These are phyloP conservation scores for Botryotinia convoluta DNA, from an alignment of 2,329 filamentous ascomycete species.

Conservation along the genomic window DNA sequence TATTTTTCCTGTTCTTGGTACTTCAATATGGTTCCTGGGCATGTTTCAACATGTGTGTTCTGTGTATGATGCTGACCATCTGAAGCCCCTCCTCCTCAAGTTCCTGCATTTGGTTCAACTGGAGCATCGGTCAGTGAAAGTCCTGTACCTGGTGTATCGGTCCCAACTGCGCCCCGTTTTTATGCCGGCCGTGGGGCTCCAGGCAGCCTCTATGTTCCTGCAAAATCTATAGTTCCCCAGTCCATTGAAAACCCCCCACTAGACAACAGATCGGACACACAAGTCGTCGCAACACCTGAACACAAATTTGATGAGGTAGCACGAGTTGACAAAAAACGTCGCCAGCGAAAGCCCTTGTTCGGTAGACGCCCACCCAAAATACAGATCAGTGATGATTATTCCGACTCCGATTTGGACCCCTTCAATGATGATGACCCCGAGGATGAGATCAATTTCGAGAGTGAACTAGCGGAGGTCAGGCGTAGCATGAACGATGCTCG, in stretches of 20 bases:
- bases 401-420: constrained; percentile 36
- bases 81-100: constrained; percentile 47
- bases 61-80: not conserved
- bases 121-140: constrained; percentile 19
- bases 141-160: constrained; percentile 31
- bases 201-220: constrained; percentile 2
- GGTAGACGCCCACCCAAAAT: constrained; percentile 26
- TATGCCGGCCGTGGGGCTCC: constrained; percentile 14
- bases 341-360: constrained; percentile 26
- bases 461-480: constrained; percentile 34
- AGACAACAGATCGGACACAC: not conserved
- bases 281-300: not conserved
- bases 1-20: not conserved
- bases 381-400: constrained; percentile 22
- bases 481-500: constrained; percentile 26
- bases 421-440: constrained; percentile 35
- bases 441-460: constrained; percentile 36
- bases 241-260: not conserved
- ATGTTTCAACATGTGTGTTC: not conserved
- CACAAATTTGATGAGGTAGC: not conserved
- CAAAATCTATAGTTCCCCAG: not conserved
- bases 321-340: constrained; percentile 1
- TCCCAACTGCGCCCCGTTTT: constrained; percentile 33
- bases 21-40: not conserved
- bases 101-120: constrained; percentile 52